Evolutionary conservation across 2,329 filamentous ascomycete genomes (phyloP), one percentile per base, ranked within the genome.

Genomic region (Cercospora beticola): DNA sequence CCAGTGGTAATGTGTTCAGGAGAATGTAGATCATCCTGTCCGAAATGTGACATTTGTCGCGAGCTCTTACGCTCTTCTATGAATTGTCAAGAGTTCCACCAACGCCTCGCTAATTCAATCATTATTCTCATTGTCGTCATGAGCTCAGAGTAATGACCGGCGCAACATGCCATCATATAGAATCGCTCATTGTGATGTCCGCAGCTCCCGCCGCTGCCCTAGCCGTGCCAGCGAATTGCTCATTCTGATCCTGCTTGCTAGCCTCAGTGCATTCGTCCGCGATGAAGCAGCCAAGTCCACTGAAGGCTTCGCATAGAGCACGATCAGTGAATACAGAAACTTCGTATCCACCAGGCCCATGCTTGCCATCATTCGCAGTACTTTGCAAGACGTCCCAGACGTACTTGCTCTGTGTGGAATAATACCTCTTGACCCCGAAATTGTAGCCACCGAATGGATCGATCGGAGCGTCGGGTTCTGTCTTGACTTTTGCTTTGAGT

Each of bases 261-360:
- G 26, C 14, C 54, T 31, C 54, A 12, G 26, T 33, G 30, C 26
- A 58, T 21, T 58, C 54, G n/a, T 58, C 54, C 30, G 54, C 54
- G 52, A 99, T 84, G 74, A 97, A 96, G 52, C 97, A 92, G 0
- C 92, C 93, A 69, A 99, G 80, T 0, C 96, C 95, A 0, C 92
- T 89, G 81, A 97, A 98, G 0, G 94, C 93, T 77, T 97, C 94
- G 69, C 92, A 91, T 77, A 99, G 82, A 26, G 92, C 90, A 26
- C 94, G 86, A 7, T 89, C 85, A 75, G 93, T 92, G 77, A 95
- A 98, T 77, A 97, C 93, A 36, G 87, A 84, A 54, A 94, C 83
- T 75, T 90, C 89, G 80, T 96, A 98, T 0, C 95, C 96, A 33
- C 93, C 94, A 16, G 92, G 92, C 62, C 86, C 82, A 76, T 91